Conservation (phyloP, 2,329 filamentous ascomycete species). For the Aspergillus clavatus region DNA sequence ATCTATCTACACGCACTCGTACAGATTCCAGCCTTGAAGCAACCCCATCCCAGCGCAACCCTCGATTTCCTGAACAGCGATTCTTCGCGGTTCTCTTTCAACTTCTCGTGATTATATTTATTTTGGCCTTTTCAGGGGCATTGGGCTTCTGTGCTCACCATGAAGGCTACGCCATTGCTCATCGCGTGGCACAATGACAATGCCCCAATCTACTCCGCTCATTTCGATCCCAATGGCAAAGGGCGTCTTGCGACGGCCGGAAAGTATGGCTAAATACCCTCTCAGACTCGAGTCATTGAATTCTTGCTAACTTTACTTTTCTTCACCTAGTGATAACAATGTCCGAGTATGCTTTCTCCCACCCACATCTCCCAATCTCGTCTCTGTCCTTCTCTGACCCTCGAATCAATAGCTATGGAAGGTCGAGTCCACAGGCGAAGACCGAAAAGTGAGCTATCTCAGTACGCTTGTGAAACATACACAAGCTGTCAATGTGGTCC, state of each 20-base stretch:
- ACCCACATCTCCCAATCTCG: conserved; percentile 10
- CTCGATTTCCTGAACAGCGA: neutral
- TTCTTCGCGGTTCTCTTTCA: neutral
- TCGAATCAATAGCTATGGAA: conserved; percentile 69
- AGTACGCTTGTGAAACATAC: conserved; percentile 90
- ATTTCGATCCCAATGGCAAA: conserved; percentile 91
- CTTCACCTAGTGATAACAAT: conserved; percentile 68
- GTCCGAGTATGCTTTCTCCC: conserved; percentile 63
- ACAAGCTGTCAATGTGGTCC: conserved; percentile 95
- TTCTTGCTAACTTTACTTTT: conserved; percentile 11
- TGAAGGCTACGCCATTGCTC: conserved; percentile 95
- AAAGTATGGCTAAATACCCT: conserved; percentile 48
- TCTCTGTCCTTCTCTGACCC: conserved; percentile 35
- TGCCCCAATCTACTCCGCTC: conserved; percentile 91
- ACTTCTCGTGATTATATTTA: neutral
- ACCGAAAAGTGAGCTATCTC: conserved; percentile 84
- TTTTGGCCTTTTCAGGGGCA: conserved; percentile 1
- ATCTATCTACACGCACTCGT: neutral
- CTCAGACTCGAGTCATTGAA: neutral
- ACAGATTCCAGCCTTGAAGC: neutral
- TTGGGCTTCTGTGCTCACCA: conserved; percentile 44
- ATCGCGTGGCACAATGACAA: conserved; percentile 99
- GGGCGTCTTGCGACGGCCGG: conserved; percentile 88
- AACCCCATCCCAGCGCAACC: neutral
- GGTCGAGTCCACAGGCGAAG: conserved; percentile 76